phyloP scores from a whole-genome alignment of 257 asterid genomes.

The Nicotiana knightiana region DNA sequence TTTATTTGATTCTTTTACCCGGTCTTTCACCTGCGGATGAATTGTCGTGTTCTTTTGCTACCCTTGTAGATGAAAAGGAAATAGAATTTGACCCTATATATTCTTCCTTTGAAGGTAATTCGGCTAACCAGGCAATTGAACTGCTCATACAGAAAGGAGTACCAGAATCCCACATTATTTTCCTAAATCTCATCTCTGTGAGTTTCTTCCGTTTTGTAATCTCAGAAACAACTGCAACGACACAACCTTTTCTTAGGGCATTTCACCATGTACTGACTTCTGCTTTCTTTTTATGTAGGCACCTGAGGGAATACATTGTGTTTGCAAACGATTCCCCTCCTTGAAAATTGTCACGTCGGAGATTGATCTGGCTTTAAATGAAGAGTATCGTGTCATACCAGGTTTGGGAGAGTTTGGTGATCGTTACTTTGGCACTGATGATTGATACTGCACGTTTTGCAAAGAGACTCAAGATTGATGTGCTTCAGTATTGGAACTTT shows the following conservation, averaged over 20 bases:
- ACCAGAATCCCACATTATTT: conserved; percentile 93
- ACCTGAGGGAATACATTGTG: conserved; percentile 93
- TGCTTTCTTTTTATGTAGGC: conserved; percentile 40
- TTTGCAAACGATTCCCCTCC: conserved; percentile 78
- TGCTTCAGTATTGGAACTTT: conserved; percentile 26
- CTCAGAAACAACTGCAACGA: background rate
- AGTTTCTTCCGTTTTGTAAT: conserved; percentile 23
- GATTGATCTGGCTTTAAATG: conserved; percentile 66
- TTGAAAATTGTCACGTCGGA: conserved; percentile 91
- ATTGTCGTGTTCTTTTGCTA: background rate
- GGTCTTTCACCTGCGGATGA: background rate
- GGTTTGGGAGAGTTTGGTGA: conserved; percentile 99
- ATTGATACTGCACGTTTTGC: conserved; percentile 25
- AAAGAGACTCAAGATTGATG: conserved; percentile 3
- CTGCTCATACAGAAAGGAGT: conserved; percentile 92
- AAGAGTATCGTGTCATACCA: conserved; percentile 69
- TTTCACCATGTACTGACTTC: conserved; percentile 6
- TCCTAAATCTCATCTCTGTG: conserved; percentile 95
- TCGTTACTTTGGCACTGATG: conserved; percentile 93
- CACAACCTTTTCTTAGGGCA: background rate
- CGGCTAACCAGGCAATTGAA: conserved; percentile 98
- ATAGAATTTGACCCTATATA: background rate
- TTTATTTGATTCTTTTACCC: background rate
- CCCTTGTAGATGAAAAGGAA: background rate
- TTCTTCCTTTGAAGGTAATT: conserved; percentile 56